Base-by-base conservation (phyloP, 176 grass and related monocot species). In the Hordeum marinum region DNA sequence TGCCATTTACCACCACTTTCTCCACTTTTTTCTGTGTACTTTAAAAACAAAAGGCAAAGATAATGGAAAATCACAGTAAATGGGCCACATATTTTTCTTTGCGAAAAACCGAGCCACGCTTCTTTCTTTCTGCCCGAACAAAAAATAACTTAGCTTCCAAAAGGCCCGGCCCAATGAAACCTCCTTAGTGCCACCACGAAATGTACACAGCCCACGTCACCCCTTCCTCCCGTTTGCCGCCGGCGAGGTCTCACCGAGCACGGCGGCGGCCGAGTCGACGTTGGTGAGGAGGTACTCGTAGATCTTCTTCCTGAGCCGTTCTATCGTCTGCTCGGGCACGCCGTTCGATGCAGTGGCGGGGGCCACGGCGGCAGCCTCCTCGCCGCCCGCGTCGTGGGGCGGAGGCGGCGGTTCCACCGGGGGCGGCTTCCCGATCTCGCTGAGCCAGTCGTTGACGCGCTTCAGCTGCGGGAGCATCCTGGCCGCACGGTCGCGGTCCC, bases 361-460 rank as follows among this genome's bases (percentile, higher is more conserved):
- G n/a, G 70, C 69, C 4, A 72, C 34, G 0, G 72, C 48, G 0
- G 61, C 79, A 35, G 27, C 68, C 52, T 72, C 72, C 58, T 84
- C 82, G 41, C 32, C 83, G 31, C 61, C 72, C 70, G 66, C 50
- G 26, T 57, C 83, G 62, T 76, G 23, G 0, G 48, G 15, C 21
- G 65, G 59, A 39, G 65, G 70, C 25, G 31, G 24, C 21, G 83
- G 25, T 50, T 92, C 93, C 26, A 74, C 71, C 71, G 46, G 41
- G 14, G 63, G 42, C 18, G 76, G 82, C 79, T 72, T 85, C 64
- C 84, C 89, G 57, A 95, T 89, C 63, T 90, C 91, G 84, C 87
- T 94, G 27, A 98, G 85, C 96, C 96, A 98, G 79, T 95, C 92
- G 82, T 98, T 95, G 55, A 98, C 96, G 63, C 85, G 84, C 91